Evolutionary conservation across 73 alveolate species (phyloP), one percentile per base, ranked within the genome.

Genomic region (Loxodes magnus): DNA sequence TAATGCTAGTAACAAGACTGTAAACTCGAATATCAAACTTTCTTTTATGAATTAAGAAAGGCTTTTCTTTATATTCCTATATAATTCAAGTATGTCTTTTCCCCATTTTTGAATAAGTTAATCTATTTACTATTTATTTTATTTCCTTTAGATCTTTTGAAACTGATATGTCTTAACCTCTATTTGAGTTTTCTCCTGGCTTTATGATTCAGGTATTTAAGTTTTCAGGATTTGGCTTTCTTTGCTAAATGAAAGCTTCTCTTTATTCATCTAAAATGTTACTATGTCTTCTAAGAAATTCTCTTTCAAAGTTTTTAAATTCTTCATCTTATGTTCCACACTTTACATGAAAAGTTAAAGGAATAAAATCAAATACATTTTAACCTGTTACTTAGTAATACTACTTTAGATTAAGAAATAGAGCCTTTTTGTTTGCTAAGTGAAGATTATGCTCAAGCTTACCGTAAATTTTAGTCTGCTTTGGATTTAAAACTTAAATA

Each of bases 1-100:
- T 79, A 14, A 55, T 51, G 0, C 79, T 22, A 16, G 92, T 79
- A 33, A 74, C 36, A 10, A 79, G 55, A 7, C 72, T 63, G 37
- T 57, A 79, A 49, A 79, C 64, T 46, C 92, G 64, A 35, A 79
- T 67, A 42, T 79, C 92, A 43, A 79, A 79, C 46, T 79, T 79
- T 50, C 92, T 55, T 24, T 66, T 43, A 51, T 74, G 64, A 20
- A 65, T 56, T 0, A 79, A 54, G 16, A 79, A 42, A 6, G 92
- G 92, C 36, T 50, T 79, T 49, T 79, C 87, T 5, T 74, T 67
- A 46, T 79, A 79, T 46, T 67, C 66, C 39, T 79, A 53, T 19
- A 79, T 51, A 37, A 79, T 73, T 51, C 43, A 74, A 3, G 87
- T 67, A 28, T 67, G 69, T 20, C 50, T 41, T 10, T 43, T 22